Evolutionary conservation across 2,329 filamentous ascomycete genomes (phyloP).

Genomic region (Pseudopithomyces chartarum): DNA sequence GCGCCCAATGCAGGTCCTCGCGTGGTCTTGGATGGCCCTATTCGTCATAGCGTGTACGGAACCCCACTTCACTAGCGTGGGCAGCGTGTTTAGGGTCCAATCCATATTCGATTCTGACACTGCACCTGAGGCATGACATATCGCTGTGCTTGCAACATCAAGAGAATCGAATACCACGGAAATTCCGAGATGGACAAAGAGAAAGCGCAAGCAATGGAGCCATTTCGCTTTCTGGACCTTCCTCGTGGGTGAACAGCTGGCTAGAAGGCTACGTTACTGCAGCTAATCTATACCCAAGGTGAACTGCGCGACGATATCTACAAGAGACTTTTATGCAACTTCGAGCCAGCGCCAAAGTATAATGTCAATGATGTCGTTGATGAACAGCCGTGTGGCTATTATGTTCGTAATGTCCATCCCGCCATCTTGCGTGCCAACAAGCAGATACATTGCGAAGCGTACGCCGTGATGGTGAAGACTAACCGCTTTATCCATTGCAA

Average conservation of each 20-base stretch:
- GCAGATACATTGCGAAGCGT: background rate
- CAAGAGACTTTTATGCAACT: background rate
- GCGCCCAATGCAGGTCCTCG: too few relatives aligned
- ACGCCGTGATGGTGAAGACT: background rate
- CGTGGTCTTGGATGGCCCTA: too few relatives aligned
- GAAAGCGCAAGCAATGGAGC: background rate
- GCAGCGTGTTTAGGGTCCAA: too few relatives aligned
- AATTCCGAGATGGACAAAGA: background rate
- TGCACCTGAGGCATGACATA: too few relatives aligned
- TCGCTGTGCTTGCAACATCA: background rate
- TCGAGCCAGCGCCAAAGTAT: background rate
- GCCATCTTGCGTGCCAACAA: background rate
- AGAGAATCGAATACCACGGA: background rate
- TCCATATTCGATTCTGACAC: too few relatives aligned
- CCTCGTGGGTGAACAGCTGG: background rate
- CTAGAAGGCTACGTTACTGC: background rate
- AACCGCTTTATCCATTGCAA: constrained; percentile 1
- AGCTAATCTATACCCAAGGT: background rate
- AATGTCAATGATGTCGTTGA: background rate
- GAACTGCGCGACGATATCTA: background rate
- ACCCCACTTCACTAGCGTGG: too few relatives aligned
- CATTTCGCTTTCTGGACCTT: constrained; percentile 1
- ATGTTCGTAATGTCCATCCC: background rate
- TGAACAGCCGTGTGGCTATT: background rate
- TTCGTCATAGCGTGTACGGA: too few relatives aligned